Percentiles rank a stretch among this genome's conserved stretches.
These are phyloP conservation scores for Setomelanomma holmii DNA, from an alignment of 2,329 filamentous ascomycete species.

Conservation along the genomic window DNA sequence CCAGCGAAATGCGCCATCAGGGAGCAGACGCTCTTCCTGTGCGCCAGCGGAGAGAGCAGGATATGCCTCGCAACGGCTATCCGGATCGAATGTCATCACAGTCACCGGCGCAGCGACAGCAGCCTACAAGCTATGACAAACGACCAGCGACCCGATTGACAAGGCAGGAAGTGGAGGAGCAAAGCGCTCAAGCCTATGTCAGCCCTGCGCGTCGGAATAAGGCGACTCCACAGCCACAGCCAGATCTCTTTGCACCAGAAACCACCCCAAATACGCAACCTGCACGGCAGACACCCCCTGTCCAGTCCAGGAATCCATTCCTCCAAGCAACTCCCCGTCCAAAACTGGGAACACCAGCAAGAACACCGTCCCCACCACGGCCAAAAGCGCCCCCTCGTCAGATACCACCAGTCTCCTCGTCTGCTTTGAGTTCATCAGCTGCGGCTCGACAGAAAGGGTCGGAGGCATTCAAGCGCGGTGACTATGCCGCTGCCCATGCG, in stretches of 20 bases:
- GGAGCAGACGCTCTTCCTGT: constrained; percentile 29
- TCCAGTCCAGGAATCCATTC: constrained; percentile 50
- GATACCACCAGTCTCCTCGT: constrained; percentile 72
- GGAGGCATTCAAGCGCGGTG: constrained; percentile 90
- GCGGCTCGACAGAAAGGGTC: constrained; percentile 80
- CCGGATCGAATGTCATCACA: constrained; percentile 49
- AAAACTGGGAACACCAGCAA: constrained; percentile 45
- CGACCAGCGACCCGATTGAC: constrained; percentile 68
- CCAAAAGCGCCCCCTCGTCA: constrained; percentile 62
- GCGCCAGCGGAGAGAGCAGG: constrained; percentile 34
- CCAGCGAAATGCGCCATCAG: constrained; percentile 31
- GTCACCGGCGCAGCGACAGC: constrained; percentile 49
- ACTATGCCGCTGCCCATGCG: constrained; percentile 85
- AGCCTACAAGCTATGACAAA: constrained; percentile 37
- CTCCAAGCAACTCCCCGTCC: constrained; percentile 36
- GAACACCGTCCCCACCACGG: constrained; percentile 50
- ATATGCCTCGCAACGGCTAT: constrained; percentile 30
- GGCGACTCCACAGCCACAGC: constrained; percentile 56
- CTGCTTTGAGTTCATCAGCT: constrained; percentile 77
- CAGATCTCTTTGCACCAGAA: constrained; percentile 66
- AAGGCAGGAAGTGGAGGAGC: constrained; percentile 77
- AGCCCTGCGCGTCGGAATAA: constrained; percentile 85
- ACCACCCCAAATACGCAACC: constrained; percentile 29
- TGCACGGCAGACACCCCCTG: constrained; percentile 41
- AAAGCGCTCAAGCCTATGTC: constrained; percentile 82